Conservation (phyloP, 2,329 filamentous ascomycete species). For the Zopfia rhizophila region DNA sequence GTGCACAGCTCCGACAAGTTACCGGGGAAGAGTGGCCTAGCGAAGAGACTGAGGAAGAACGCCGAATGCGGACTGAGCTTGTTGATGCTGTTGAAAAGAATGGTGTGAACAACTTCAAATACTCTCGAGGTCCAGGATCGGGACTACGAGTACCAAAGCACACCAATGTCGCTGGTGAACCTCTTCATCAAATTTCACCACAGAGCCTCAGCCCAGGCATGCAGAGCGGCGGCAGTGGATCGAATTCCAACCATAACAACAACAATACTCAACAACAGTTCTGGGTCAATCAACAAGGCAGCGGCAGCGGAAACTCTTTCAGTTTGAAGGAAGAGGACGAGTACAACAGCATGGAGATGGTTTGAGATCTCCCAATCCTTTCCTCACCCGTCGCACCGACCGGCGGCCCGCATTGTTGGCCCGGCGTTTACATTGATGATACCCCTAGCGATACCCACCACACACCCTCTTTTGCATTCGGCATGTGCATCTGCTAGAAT, state of each 20-base stretch:
- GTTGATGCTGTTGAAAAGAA: constrained; percentile 87
- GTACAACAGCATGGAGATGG: constrained; percentile 77
- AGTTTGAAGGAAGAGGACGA: constrained; percentile 96
- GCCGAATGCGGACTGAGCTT: constrained; percentile 93
- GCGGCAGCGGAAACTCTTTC: constrained; percentile 58
- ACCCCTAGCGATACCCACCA: constrained; percentile 48
- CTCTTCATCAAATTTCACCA: constrained; percentile 68
- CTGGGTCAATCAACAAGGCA: constrained; percentile 56
- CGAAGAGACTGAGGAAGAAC: constrained; percentile 83
- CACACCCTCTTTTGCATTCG: constrained; percentile 37
- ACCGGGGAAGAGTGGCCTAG: constrained; percentile 46
- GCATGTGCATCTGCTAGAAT: constrained; percentile 34
- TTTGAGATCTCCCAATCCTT: constrained; percentile 30
- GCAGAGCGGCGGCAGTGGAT: constrained; percentile 74
- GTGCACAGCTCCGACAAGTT: constrained; percentile 68
- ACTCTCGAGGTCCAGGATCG: constrained; percentile 83
- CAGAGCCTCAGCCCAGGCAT: constrained; percentile 65
- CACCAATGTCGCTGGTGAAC: constrained; percentile 89
- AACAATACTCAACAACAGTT: constrained; percentile 59
- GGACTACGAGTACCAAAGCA: constrained; percentile 92
- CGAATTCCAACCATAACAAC: constrained; percentile 39
- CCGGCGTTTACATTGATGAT: constrained; percentile 42
- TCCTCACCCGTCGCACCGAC: constrained; percentile 27
- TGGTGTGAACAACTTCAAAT: constrained; percentile 78
- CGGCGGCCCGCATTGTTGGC: constrained; percentile 20